Evolutionary conservation across 2,329 filamentous ascomycete genomes (phyloP), one percentile per base, ranked within the genome.

Genomic region (Venturia carpophila): DNA sequence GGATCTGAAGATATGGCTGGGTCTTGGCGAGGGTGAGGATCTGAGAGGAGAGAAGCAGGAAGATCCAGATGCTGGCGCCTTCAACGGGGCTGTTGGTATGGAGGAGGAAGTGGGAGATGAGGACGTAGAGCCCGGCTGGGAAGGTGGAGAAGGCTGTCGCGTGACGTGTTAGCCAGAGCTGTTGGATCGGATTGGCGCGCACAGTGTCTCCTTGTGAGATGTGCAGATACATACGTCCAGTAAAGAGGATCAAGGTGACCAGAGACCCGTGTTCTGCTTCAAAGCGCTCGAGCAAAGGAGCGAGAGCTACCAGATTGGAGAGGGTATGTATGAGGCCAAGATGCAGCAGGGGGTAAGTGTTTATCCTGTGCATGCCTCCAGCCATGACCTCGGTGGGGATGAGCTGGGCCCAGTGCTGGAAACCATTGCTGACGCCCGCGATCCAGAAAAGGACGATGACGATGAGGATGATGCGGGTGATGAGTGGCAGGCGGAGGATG

Each of bases 41-140:
- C 76, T 97, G 93, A 68, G 89, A 85, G 52, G 87, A 88, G 43
- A 97, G 82, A 27, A 99, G 82, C 34, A 96, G 83, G 74, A 97
- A 97, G 0, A 96, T 88, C 91, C 93, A 97, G 65, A 97, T 84
- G 75, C 92, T 96, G 68, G 92, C 87, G 65, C 94, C 94, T 76
- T 93, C 83, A 37, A 96, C 84, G 3, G 86, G 77, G 34, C 86
- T 89, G 71, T 96, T 91, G 45, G 82, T 79, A 67, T 84, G 80
- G 45, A 97, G 77, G 64, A 97, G 77, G 61, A 84, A 83, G 70
- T 84, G 85, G 76, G 97, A 91, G 64, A 96, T 78, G 56, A 93
- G 73, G 13, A 93, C 83, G 76, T 97, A 99, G 19, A 92, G 70
- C 7, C 89, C 79, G 1, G 90, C 93, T 6, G 94, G 94, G 66